phyloP scores from a whole-genome alignment of 176 grass and related monocot genomes.

The Luzula sylvatica region DNA sequence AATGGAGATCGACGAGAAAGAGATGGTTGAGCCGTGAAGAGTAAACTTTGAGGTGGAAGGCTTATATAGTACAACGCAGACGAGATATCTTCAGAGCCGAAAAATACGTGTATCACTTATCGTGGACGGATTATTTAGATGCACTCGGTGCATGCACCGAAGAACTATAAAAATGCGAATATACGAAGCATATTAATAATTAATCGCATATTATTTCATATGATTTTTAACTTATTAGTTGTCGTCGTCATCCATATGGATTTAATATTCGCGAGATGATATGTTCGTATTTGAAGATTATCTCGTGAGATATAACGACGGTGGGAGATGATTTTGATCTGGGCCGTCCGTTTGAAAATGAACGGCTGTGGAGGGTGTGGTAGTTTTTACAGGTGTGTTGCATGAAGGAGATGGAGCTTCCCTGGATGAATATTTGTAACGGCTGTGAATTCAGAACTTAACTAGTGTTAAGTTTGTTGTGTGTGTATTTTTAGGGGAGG shows the following conservation, averaged over 20 bases:
- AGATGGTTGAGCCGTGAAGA: slow-evolving; percentile 16
- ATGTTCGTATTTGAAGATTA: neutral
- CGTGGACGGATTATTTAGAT: neutral
- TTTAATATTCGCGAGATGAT: slow-evolving; percentile 8
- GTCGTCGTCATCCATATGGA: too few relatives aligned
- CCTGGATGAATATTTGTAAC: too few relatives aligned
- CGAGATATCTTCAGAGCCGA: neutral
- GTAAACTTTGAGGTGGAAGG: neutral
- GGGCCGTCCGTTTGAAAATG: neutral
- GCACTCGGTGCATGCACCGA: neutral
- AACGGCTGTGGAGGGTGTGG: neutral
- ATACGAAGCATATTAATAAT: too few relatives aligned
- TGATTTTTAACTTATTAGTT: too few relatives aligned
- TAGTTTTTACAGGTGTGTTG: too few relatives aligned
- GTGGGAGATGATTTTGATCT: neutral
- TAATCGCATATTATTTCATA: too few relatives aligned
- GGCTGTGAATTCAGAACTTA: too few relatives aligned
- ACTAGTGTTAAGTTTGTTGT: too few relatives aligned
- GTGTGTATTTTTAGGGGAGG: too few relatives aligned
- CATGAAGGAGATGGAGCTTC: too few relatives aligned
- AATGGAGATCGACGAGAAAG: neutral
- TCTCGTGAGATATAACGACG: neutral
- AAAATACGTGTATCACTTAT: neutral
- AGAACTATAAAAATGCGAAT: too few relatives aligned
- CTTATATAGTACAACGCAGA: slow-evolving; percentile 12